A percentile compares a stretch with the other conserved stretches of the same genome.
These are phyloP conservation scores for Yarrowia hollandica DNA, from an alignment of 805 yeast species.

Conservation along the genomic window DNA sequence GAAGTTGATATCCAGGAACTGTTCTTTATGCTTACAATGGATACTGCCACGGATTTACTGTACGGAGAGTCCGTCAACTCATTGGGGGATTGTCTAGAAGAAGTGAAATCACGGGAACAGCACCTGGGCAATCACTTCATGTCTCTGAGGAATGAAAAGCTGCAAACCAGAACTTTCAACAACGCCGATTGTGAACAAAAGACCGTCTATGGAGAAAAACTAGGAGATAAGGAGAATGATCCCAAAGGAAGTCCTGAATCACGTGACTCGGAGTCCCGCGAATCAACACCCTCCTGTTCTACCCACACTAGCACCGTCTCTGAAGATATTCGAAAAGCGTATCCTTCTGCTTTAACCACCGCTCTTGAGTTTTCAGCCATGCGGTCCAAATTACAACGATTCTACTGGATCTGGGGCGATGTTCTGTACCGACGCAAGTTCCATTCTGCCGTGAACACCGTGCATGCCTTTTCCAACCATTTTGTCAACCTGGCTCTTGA, in stretches of 20 bases:
- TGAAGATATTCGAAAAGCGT: slow-evolving; percentile 32
- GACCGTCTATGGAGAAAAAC: not conserved
- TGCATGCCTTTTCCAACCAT: slow-evolving; percentile 43
- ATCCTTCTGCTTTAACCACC: slow-evolving; percentile 32
- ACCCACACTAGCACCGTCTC: no score
- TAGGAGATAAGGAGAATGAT: no score
- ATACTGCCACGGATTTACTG: slow-evolving; percentile 42
- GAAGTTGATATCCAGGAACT: slow-evolving; percentile 38
- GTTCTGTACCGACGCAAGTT: slow-evolving; percentile 38
- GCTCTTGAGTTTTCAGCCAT: slow-evolving; percentile 32
- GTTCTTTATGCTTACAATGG: slow-evolving; percentile 40
- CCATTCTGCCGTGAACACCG: slow-evolving; percentile 39
- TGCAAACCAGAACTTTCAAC: no score
- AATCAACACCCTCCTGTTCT: not conserved
- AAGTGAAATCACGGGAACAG: not conserved
- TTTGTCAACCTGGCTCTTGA: slow-evolving; percentile 46
- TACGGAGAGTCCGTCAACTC: slow-evolving; percentile 40
- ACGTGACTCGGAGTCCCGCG: not conserved
- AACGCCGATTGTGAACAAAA: no score
- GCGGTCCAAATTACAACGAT: slow-evolving; percentile 33
- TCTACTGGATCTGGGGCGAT: slow-evolving; percentile 32
- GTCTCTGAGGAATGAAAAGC: not conserved
- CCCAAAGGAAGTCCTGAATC: no score
- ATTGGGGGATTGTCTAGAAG: slow-evolving; percentile 31
- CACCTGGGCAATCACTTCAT: not conserved